phyloP scores from a whole-genome alignment of 2,329 filamentous ascomycete species.

The Hypomyces rosellus region DNA sequence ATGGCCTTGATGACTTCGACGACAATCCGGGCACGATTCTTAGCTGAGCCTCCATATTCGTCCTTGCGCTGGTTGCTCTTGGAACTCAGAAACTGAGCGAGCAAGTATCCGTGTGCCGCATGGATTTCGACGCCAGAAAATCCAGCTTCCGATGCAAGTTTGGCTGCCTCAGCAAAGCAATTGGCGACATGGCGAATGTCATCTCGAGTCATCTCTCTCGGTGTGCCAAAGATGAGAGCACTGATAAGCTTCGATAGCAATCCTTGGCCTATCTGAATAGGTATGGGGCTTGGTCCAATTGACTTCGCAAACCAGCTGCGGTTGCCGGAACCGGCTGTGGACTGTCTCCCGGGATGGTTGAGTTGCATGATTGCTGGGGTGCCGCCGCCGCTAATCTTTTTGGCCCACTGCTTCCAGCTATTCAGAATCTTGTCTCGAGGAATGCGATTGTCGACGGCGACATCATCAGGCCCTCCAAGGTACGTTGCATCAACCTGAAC shows the following conservation, averaged over 20 bases:
- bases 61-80: slow-evolving; percentile 48
- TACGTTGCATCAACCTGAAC: slow-evolving; percentile 36
- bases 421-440: slow-evolving; percentile 22
- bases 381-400: slow-evolving; percentile 22
- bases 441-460: slow-evolving; percentile 25
- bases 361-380: slow-evolving; percentile 39
- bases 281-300: slow-evolving; percentile 38
- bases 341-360: slow-evolving; percentile 43
- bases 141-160: slow-evolving; percentile 39
- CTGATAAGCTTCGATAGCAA: slow-evolving; percentile 27
- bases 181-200: slow-evolving; percentile 49
- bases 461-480: slow-evolving; percentile 30
- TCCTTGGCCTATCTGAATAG: slow-evolving; percentile 34
- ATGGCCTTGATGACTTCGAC: slow-evolving; percentile 43
- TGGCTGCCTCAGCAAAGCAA: slow-evolving; percentile 48
- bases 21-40: slow-evolving; percentile 43
- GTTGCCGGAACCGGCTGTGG: slow-evolving; percentile 31
- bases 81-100: slow-evolving; percentile 48
- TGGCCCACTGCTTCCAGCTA: slow-evolving; percentile 34
- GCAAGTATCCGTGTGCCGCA: slow-evolving; percentile 50
- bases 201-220: slow-evolving; percentile 46
- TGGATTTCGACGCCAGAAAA: slow-evolving; percentile 42
- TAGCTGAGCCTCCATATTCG: slow-evolving; percentile 46
- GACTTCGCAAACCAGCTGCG: slow-evolving; percentile 31
- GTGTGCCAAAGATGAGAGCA: slow-evolving; percentile 42